Evolutionary conservation across 2,329 filamentous ascomycete species (phyloP).

Genomic region (Trichoderma aggressivum): DNA sequence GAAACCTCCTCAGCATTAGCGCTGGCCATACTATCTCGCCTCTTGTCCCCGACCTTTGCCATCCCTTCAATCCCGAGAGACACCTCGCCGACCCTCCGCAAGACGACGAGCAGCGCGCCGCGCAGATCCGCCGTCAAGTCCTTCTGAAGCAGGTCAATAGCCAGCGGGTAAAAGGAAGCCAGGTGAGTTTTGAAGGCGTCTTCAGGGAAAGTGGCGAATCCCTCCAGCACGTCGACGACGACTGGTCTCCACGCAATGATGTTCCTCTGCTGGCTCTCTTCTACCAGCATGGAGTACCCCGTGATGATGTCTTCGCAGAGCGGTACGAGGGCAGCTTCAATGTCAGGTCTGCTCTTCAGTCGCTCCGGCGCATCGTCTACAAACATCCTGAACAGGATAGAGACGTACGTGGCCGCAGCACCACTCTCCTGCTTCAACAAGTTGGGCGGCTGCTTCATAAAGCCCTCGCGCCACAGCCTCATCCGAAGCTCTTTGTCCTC

Average conservation of each 20-base stretch:
- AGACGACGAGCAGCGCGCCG: conserved; percentile 69
- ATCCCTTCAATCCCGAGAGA: conserved; percentile 56
- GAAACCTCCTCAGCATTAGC: conserved; percentile 29
- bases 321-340: conserved; percentile 87
- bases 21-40: conserved; percentile 43
- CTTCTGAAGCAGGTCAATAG: conserved; percentile 75
- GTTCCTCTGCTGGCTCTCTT: conserved; percentile 95
- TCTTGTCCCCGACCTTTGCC: conserved; percentile 32
- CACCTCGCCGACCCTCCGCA: conserved; percentile 80
- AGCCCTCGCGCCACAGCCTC: conserved; percentile 92
- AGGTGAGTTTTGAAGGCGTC: conserved; percentile 78
- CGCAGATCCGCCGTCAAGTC: conserved; percentile 80
- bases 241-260: conserved; percentile 96
- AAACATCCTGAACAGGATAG: conserved; percentile 96
- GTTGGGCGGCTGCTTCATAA: conserved; percentile 99
- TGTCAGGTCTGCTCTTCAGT: conserved; percentile 72
- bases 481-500: conserved; percentile 94
- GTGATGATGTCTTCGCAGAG: conserved; percentile 92
- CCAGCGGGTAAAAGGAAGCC: conserved; percentile 78
- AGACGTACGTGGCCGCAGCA: conserved; percentile 89
- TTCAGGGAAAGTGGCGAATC: conserved; percentile 78
- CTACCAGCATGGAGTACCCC: conserved; percentile 80
- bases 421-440: conserved; percentile 95
- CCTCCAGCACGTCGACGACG: conserved; percentile 93
- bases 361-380: conserved; percentile 82